Evolutionary conservation across 108 stramenopile species (phyloP).

Genomic region (Chaetoceros muelleri): DNA sequence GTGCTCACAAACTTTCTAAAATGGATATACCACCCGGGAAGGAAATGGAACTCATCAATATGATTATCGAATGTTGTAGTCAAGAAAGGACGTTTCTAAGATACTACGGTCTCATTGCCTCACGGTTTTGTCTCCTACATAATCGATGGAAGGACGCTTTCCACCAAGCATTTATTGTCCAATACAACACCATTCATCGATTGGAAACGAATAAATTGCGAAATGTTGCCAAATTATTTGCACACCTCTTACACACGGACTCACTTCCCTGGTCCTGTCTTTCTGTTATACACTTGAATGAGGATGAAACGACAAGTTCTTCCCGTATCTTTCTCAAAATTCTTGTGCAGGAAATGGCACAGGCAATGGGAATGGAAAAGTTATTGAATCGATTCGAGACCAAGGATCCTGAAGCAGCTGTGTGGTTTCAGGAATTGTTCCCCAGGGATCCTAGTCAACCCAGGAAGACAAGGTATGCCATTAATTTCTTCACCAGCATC

Average conservation of each 20-base stretch:
- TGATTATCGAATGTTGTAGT: constrained; percentile 97
- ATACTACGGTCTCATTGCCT: constrained; percentile 91
- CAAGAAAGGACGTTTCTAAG: constrained; percentile 94
- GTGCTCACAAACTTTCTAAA: constrained; percentile 94
- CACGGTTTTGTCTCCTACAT: constrained; percentile 88
- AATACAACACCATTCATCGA: constrained; percentile 92
- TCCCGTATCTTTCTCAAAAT: constrained; percentile 98
- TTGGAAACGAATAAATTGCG: constrained; percentile 98
- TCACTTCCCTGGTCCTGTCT: constrained; percentile 94
- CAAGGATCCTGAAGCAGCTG: constrained; percentile 43
- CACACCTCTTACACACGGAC: constrained; percentile 95
- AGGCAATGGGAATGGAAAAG: constrained; percentile 87
- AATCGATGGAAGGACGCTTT: constrained; percentile 87
- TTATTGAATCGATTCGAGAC: constrained; percentile 83
- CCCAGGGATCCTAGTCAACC: constrained; percentile 92
- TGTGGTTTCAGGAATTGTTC: constrained; percentile 91
- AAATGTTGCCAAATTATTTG: constrained; percentile 98
- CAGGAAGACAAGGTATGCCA: constrained; percentile 94
- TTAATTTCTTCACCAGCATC: constrained; percentile 98
- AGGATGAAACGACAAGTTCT: constrained; percentile 95
- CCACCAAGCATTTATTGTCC: constrained; percentile 66
- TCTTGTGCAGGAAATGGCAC: constrained; percentile 92
- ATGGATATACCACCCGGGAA: constrained; percentile 87
- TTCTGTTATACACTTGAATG: constrained; percentile 81
- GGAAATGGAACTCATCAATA: constrained; percentile 83